These are phyloP conservation scores for Xylaria sp. DNA, from an alignment of 2,329 filamentous ascomycete species.

Conservation along the genomic window DNA sequence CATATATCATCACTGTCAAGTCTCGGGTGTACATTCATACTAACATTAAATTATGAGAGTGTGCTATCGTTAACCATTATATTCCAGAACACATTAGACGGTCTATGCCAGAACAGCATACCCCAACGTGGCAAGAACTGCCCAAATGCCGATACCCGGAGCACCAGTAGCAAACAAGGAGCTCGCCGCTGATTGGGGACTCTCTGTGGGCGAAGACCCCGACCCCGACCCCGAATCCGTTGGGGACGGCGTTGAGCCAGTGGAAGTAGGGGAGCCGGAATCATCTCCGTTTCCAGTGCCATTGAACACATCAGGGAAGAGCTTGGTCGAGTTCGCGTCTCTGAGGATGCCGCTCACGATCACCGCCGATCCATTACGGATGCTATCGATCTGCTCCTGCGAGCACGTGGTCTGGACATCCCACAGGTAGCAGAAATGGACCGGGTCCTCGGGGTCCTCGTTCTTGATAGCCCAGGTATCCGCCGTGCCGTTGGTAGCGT, in stretches of 20 bases:
- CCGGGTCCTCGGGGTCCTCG: conserved; percentile 56
- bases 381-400: conserved; percentile 51
- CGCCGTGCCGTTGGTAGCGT: conserved; percentile 44
- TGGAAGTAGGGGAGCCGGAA: conserved; percentile 2
- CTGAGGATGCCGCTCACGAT: conserved; percentile 49
- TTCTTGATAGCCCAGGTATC: conserved; percentile 60
- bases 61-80: neutral
- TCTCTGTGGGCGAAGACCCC: conserved; percentile 21
- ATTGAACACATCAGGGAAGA: conserved; percentile 45
- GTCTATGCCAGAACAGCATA: conserved; percentile 18
- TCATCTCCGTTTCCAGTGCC: neutral
- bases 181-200: conserved; percentile 18
- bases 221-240: conserved; percentile 23
- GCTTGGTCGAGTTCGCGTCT: conserved; percentile 45
- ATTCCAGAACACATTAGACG: neutral
- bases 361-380: conserved; percentile 51
- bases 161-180: conserved; percentile 8
- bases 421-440: conserved; percentile 68
- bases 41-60: conserved; percentile 20
- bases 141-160: conserved; percentile 12
- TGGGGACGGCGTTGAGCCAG: conserved; percentile 21
- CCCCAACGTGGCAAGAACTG: conserved; percentile 4
- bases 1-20: neutral
- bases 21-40: neutral
- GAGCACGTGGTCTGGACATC: conserved; percentile 64